Conservation (phyloP, 2,329 filamentous ascomycete species). For the Clarireedia homoeocarpa region DNA sequence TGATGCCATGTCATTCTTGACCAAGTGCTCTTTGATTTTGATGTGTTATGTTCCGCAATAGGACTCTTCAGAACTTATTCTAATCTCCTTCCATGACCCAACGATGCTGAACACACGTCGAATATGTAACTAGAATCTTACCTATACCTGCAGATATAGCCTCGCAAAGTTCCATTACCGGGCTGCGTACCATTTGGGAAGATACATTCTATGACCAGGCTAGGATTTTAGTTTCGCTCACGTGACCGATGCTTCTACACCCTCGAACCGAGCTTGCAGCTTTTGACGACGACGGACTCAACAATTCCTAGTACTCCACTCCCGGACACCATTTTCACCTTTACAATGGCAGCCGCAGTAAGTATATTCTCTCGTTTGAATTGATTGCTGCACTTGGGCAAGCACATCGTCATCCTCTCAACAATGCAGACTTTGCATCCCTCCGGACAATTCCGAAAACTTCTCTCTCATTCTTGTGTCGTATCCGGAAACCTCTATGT, state of each 20-base stretch:
- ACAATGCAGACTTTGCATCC: neutral
- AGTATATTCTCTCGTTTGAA: conserved; percentile 35
- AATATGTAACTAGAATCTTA: too few species aligned
- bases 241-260: conserved; percentile 13
- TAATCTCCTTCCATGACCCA: neutral
- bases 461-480: neutral
- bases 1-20: conserved; percentile 5
- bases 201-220: neutral
- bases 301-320: conserved; percentile 39
- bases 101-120: too few species aligned
- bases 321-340: conserved; percentile 39
- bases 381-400: too few species aligned
- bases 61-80: too few species aligned
- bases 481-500: neutral
- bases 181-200: too few species aligned
- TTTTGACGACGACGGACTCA: conserved; percentile 22
- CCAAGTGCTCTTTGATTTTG: neutral
- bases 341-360: conserved; percentile 61
- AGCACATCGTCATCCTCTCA: neutral
- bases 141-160: too few species aligned
- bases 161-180: too few species aligned
- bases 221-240: conserved; percentile 8
- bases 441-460: conserved; percentile 11
- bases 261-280: conserved; percentile 12
- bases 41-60: too few species aligned